phyloP scores from a whole-genome alignment of 2,329 filamentous ascomycete species.

The Diaporthe ilicicola region DNA sequence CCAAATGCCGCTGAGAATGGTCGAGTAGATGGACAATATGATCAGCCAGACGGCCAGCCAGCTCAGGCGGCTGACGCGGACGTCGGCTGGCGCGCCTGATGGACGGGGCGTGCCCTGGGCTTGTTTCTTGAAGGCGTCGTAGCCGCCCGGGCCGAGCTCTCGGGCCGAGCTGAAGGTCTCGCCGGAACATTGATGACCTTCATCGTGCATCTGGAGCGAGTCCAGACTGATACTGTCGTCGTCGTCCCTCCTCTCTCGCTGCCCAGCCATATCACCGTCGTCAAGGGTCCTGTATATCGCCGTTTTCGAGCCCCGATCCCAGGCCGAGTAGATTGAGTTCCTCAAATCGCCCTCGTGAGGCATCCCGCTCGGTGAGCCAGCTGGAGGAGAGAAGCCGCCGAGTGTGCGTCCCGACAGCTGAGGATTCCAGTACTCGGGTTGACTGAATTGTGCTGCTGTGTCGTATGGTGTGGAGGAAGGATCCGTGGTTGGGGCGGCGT shows the following conservation, averaged over 20 bases:
- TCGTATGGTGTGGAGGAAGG: conserved; percentile 23
- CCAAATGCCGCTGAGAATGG: conserved; percentile 71
- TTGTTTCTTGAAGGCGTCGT: conserved; percentile 20
- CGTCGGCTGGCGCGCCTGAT: background rate
- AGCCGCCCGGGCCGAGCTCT: background rate
- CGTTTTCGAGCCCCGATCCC: conserved; percentile 26
- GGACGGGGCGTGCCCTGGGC: background rate
- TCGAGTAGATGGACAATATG: conserved; percentile 67
- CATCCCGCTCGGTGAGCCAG: background rate
- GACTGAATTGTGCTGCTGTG: background rate
- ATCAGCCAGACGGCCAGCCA: conserved; percentile 62
- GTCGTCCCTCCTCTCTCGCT: background rate
- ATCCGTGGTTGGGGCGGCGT: conserved; percentile 21
- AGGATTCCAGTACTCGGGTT: background rate
- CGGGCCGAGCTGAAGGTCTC: background rate
- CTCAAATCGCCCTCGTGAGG: conserved; percentile 1
- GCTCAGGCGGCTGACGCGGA: conserved; percentile 36
- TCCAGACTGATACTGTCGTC: conserved; percentile 30
- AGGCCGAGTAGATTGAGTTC: conserved; percentile 28
- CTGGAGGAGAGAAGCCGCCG: background rate
- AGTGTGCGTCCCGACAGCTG: conserved; percentile 3
- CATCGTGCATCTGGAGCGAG: conserved; percentile 30
- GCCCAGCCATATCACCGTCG: background rate
- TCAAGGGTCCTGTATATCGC: background rate
- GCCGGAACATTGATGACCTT: background rate